Percentiles rank a stretch among this genome's conserved stretches.
Conservation (phyloP, 2,329 filamentous ascomycete genomes). For the Neofusicoccum kwambonambiense region DNA sequence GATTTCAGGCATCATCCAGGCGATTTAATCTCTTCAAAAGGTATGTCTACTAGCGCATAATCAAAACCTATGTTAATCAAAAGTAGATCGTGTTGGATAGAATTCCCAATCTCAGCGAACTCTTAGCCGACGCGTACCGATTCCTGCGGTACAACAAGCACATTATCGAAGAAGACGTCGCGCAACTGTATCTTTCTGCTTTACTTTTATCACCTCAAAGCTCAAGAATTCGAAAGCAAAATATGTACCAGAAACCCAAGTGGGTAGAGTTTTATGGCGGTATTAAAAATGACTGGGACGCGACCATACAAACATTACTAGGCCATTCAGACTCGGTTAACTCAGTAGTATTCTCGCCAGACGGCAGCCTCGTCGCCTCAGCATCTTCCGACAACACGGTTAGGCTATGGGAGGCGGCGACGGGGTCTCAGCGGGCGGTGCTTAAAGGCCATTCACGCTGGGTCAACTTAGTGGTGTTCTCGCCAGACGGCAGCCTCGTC, state of each 20-base stretch:
- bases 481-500: too few species aligned
- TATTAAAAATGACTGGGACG: not conserved
- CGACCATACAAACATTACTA: not conserved
- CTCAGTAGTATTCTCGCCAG: not conserved
- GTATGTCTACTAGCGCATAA: not conserved
- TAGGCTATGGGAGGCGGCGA: too few species aligned
- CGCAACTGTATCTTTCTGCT: not conserved
- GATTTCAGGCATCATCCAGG: not conserved
- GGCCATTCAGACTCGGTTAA: not conserved
- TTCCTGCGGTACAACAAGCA: not conserved
- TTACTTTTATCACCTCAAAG: not conserved
- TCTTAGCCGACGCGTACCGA: not conserved
- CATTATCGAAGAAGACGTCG: not conserved
- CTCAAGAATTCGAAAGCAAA: not conserved
- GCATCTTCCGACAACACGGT: constrained; percentile 90
- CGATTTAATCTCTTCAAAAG: not conserved
- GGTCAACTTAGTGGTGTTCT: too few species aligned
- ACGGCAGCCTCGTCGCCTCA: constrained; percentile 67
- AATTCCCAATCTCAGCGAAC: not conserved
- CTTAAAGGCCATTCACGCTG: too few species aligned
- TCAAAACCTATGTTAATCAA: not conserved
- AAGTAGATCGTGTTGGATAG: not conserved
- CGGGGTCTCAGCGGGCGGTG: too few species aligned
- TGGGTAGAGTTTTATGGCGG: not conserved
- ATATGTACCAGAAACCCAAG: not conserved